phyloP scores from a whole-genome alignment of 1,284 basidiomycete genomes.

The Leccinum pallidistipes region DNA sequence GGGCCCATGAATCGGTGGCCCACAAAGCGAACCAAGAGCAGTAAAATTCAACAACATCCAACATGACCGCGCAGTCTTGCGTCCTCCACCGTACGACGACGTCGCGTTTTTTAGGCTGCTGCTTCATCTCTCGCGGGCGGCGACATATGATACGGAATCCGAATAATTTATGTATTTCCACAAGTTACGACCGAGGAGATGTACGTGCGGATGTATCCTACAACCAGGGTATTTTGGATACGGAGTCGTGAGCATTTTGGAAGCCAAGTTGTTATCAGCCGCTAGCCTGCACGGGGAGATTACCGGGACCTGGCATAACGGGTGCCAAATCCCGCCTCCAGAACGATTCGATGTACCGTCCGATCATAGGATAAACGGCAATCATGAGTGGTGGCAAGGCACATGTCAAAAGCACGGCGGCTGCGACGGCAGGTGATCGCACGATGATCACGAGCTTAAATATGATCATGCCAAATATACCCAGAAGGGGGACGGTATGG shows the following conservation, averaged over 20 bases:
- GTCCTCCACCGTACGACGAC: no score
- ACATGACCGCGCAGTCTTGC: no score
- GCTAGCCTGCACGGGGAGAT: background rate
- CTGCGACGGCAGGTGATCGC: constrained; percentile 22
- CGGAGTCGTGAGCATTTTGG: background rate
- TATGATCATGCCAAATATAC: constrained; percentile 26
- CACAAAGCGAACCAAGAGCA: no score
- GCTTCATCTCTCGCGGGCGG: background rate
- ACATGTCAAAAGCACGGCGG: constrained; percentile 24
- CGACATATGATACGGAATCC: background rate
- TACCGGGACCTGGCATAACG: background rate
- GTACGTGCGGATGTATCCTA: constrained; percentile 8
- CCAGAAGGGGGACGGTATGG: constrained; percentile 29
- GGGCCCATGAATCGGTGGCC: no score
- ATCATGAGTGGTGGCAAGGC: constrained; percentile 20
- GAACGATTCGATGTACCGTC: constrained; percentile 4
- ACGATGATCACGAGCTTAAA: constrained; percentile 20
- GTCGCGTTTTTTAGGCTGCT: no score
- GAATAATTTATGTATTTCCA: background rate
- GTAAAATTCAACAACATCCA: no score
- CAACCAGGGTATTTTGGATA: background rate
- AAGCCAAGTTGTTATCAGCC: background rate
- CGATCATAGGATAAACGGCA: constrained; percentile 6
- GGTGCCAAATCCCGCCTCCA: background rate
- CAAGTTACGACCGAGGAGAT: constrained; percentile 6